Conservation (phyloP, 2,329 filamentous ascomycete genomes). For the Diplodia corticola region DNA sequence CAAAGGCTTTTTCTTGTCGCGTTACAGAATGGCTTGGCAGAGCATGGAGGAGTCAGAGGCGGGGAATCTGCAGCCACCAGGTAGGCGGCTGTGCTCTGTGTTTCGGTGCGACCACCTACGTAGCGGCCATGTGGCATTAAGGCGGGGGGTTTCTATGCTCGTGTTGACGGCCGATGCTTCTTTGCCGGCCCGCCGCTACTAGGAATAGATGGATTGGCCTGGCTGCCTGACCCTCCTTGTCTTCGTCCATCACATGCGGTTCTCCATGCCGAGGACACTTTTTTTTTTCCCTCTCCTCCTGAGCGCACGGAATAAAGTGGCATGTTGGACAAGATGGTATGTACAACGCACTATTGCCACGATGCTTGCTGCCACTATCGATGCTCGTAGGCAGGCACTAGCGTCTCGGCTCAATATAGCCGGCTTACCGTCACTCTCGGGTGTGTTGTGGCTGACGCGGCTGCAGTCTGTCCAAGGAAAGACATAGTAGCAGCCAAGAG, state of each 20-base stretch:
- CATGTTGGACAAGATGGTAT: neutral
- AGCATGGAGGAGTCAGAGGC: neutral
- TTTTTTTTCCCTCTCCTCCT: neutral
- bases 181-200: no score
- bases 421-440: neutral
- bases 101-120: neutral
- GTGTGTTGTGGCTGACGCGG: neutral
- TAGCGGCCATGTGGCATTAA: neutral
- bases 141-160: neutral
- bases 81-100: neutral
- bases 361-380: neutral
- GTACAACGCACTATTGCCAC: neutral
- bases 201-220: neutral
- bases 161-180: neutral
- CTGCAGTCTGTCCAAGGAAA: neutral
- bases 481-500: neutral
- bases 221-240: neutral
- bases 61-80: neutral
- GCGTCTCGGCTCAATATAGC: neutral
- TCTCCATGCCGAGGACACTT: neutral
- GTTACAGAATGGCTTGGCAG: slow-evolving; percentile 10
- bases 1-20: neutral
- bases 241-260: neutral
- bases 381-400: no score
- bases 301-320: neutral